These are phyloP conservation scores for Mucor mucedo DNA, from an alignment of 371 early-diverging fungal genomes.

Conservation along the genomic window DNA sequence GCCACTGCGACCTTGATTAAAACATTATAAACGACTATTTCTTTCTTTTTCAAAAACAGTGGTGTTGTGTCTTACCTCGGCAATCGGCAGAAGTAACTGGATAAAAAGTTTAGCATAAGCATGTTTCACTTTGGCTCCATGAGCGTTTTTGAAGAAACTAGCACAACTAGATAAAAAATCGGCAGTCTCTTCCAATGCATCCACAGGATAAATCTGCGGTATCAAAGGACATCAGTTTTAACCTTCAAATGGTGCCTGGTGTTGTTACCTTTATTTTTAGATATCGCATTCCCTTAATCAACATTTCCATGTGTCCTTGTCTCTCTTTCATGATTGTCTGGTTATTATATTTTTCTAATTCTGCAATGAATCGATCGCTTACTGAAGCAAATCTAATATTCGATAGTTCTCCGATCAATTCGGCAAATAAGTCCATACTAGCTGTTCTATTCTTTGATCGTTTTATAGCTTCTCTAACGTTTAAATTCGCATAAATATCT, in stretches of 20 bases:
- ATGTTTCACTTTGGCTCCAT: conserved; percentile 83
- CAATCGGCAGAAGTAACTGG: conserved; percentile 89
- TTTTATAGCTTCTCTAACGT: conserved; percentile 70
- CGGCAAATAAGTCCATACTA: conserved; percentile 87
- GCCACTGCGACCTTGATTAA: conserved; percentile 69
- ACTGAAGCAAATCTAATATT: conserved; percentile 90
- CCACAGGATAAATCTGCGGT: conserved; percentile 76
- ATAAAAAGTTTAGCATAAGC: conserved; percentile 92
- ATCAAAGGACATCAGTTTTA: conserved; percentile 59
- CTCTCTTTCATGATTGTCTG: conserved; percentile 60
- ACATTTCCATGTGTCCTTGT: conserved; percentile 84
- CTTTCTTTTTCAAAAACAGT: not conserved
- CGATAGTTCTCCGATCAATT: conserved; percentile 88
- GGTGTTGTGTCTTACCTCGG: conserved; percentile 53
- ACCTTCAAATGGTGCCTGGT: not conserved
- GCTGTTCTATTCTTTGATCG: conserved; percentile 83
- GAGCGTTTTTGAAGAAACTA: conserved; percentile 84
- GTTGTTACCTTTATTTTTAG: conserved; percentile 79
- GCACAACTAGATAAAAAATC: conserved; percentile 90
- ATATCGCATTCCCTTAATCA: conserved; percentile 89
- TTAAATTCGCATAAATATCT: not conserved
- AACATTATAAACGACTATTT: not conserved
- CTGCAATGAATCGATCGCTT: conserved; percentile 91
- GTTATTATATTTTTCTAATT: conserved; percentile 76
- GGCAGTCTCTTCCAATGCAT: conserved; percentile 90